Evolutionary conservation across 345 rosid genomes (phyloP), one percentile per base, ranked within the genome.

Genomic region (Odontarrhena argentea): DNA sequence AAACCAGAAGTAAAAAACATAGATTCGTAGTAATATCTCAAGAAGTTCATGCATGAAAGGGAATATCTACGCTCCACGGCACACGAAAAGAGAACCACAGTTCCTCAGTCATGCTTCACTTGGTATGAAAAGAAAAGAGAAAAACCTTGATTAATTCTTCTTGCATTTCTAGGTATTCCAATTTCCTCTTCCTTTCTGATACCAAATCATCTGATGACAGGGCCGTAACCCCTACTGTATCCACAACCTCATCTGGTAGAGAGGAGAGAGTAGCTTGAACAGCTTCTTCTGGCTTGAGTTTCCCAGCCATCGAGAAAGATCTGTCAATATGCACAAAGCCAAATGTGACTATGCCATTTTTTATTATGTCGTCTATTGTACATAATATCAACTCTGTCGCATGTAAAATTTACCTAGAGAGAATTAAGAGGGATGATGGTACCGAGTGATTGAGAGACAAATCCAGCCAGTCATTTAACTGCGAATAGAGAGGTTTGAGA

Each of bases 191-290:
- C 82, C 88, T 92, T 70, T 92, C 96, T 77, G 96, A 77, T 69
- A 92, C 78, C 64, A 88, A 82, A 85, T 89, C 96, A 76, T 89
- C 98, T 56, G 96, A 89, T 74, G 93, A 81, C 78, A 92, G 76
- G 73, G 92, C 82, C 68, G 96, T 92, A 60, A 85, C 93, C 46
- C 87, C 85, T 68, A 92, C 98, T 32, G 93, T 92, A 73, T 89
- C 98, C 78, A 92, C 91, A 46, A 92, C 96, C 80, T 92, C 98
- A 74, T 89, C 98, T 3, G 98, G 98, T 63, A 92, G 86, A 68
- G 98, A 89, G 54, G 98, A 92, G 44, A 92, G 88, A 9, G 96
- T 92, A 48, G 96, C 98, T 81, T 86, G 96, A 70, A 92, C 96
- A 86, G 96, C 98, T 77, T 92, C 98, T 82, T 89, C 96, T 28